Conservation (phyloP, 805 yeast genomes). For the Citeromyces nyonsensis region DNA sequence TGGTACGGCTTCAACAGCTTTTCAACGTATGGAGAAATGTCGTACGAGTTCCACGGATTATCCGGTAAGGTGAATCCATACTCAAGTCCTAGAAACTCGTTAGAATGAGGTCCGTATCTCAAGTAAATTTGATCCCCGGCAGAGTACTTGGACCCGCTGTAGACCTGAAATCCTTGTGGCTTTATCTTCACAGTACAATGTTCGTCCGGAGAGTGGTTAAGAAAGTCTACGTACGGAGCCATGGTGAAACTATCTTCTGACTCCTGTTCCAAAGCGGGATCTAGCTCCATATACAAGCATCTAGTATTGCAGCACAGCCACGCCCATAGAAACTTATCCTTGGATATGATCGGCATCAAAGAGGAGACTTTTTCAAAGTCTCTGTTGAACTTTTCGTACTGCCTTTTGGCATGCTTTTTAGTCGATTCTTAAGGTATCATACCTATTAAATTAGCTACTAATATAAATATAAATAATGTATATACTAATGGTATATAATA, state of each 20-base stretch:
- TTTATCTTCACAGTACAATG: slow-evolving; percentile 35
- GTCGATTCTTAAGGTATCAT: too few relatives aligned
- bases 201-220: slow-evolving; percentile 50
- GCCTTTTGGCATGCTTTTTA: slow-evolving; percentile 20
- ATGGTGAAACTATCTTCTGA: slow-evolving; percentile 61
- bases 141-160: slow-evolving; percentile 16
- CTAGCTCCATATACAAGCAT: slow-evolving; percentile 66
- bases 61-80: slow-evolving; percentile 58
- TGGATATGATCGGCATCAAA: slow-evolving; percentile 8
- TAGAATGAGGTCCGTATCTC: slow-evolving; percentile 81
- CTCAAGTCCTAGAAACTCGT: slow-evolving; percentile 69
- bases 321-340: slow-evolving; percentile 35
- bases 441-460: too few relatives aligned
- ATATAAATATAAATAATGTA: too few relatives aligned
- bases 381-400: slow-evolving; percentile 20
- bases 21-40: slow-evolving; percentile 31
- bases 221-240: slow-evolving; percentile 83
- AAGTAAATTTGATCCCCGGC: slow-evolving; percentile 45
- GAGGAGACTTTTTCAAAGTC: slow-evolving; percentile 26
- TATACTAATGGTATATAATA: too few relatives aligned
- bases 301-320: slow-evolving; percentile 89
- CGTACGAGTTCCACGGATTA: slow-evolving; percentile 61
- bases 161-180: slow-evolving; percentile 35
- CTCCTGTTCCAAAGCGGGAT: slow-evolving; percentile 24
- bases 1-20: slow-evolving; percentile 20